A percentile compares a stretch with the other conserved stretches of the same genome.
phyloP scores from a whole-genome alignment of 495 filamentous ascomycete genomes.

The Lindgomyces ingoldianus region DNA sequence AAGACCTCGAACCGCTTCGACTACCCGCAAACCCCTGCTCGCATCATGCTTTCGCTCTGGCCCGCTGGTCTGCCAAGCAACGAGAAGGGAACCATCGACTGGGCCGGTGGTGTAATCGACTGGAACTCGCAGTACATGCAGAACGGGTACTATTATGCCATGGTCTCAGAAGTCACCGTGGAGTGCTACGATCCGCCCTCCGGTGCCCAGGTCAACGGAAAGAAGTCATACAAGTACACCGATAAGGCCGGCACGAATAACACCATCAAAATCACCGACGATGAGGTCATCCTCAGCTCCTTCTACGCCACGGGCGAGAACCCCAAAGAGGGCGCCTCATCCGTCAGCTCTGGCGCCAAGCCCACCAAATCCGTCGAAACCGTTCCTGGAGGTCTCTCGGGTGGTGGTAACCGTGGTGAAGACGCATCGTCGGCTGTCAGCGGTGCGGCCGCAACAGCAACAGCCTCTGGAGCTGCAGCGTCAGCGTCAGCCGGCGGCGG shows the following conservation, averaged over 20 bases:
- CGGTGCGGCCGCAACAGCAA: background rate
- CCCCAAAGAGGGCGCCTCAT: constrained; percentile 35
- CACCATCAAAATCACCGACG: constrained; percentile 72
- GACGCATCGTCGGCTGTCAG: background rate
- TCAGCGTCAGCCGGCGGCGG: background rate
- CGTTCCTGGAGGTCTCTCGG: constrained; percentile 44
- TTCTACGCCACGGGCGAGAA: constrained; percentile 70
- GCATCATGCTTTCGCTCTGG: constrained; percentile 94
- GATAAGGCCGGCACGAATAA: constrained; percentile 64
- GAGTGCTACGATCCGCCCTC: constrained; percentile 77
- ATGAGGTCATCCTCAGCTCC: constrained; percentile 75
- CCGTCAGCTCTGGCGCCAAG: constrained; percentile 9
- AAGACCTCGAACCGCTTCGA: constrained; percentile 75
- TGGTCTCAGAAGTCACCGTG: constrained; percentile 72
- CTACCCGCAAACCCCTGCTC: constrained; percentile 91
- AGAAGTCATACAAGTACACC: constrained; percentile 75
- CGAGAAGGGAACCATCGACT: constrained; percentile 79
- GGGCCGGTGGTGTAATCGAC: constrained; percentile 87
- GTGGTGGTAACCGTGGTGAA: constrained; percentile 28
- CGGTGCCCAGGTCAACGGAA: constrained; percentile 60
- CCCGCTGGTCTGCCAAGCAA: constrained; percentile 82
- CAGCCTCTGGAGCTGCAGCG: background rate
- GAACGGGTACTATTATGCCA: constrained; percentile 87
- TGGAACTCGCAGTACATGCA: constrained; percentile 84
- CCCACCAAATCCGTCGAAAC: constrained; percentile 34